A percentile compares a stretch with the other conserved stretches of the same genome.
These are phyloP conservation scores for Chlorella sp. DNA, from an alignment of 139 green algal genomes.

Conservation along the genomic window DNA sequence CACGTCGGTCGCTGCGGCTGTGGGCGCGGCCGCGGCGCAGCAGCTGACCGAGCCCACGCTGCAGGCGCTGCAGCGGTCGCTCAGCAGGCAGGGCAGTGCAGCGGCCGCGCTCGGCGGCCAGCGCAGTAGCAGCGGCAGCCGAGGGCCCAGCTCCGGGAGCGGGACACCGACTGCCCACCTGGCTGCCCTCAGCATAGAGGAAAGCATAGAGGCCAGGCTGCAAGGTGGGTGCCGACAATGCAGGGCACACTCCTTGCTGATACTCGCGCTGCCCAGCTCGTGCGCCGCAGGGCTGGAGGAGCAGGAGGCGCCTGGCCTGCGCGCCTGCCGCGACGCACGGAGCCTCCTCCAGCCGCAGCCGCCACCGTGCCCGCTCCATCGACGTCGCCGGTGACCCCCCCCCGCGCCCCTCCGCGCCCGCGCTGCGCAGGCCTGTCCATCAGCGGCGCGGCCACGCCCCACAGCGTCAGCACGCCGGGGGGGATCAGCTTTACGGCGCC, in stretches of 20 bases:
- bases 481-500: neutral
- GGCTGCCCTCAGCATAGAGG: too few relatives aligned
- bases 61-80: conserved; percentile 1
- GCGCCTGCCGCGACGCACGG: too few relatives aligned
- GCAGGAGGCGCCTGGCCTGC: too few relatives aligned
- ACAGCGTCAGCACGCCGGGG: neutral
- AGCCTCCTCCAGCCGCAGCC: too few relatives aligned
- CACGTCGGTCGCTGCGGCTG: too few relatives aligned
- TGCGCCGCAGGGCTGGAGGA: neutral
- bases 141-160: too few relatives aligned
- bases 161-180: too few relatives aligned
- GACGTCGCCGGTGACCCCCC: too few relatives aligned
- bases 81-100: neutral
- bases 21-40: too few relatives aligned
- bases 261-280: neutral
- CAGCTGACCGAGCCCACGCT: neutral
- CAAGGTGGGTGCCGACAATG: conserved; percentile 4
- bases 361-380: too few relatives aligned
- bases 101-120: neutral
- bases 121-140: too few relatives aligned
- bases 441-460: conserved; percentile 8
- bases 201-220: conserved; percentile 13
- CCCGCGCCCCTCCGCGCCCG: neutral
- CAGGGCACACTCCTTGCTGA: neutral
- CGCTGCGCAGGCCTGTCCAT: conserved; percentile 1